Percentiles rank a stretch among this genome's conserved stretches.
Evolutionary conservation across 495 filamentous ascomycete genomes (phyloP).

Genomic region (Hyaloscypha finlandica): DNA sequence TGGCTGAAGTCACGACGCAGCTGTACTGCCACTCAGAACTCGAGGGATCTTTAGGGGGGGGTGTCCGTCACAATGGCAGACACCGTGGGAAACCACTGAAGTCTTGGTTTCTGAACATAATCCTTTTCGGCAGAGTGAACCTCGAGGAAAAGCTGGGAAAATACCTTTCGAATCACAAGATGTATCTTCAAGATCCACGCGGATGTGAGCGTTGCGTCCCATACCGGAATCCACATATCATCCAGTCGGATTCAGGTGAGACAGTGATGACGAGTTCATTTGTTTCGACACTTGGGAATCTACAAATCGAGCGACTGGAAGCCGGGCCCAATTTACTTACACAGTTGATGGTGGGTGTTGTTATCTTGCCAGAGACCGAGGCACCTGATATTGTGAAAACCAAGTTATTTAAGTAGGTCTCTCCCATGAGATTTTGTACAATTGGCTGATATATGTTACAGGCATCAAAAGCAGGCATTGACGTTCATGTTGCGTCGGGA

Average conservation of each 20-base stretch:
- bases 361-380: conserved; percentile 43
- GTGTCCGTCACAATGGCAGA: conserved; percentile 6
- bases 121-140: not conserved
- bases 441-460: conserved; percentile 57
- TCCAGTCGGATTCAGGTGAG: conserved; percentile 5
- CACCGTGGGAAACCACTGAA: not conserved
- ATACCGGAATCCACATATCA: conserved; percentile 63
- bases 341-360: conserved; percentile 53
- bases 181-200: conserved; percentile 55
- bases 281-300: conserved; percentile 12
- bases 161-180: conserved; percentile 45
- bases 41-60: not conserved
- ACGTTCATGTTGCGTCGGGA: conserved; percentile 81
- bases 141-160: conserved; percentile 52
- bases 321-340: conserved; percentile 36
- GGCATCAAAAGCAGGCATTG: conserved; percentile 86
- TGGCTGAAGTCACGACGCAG: not conserved
- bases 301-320: conserved; percentile 45
- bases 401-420: conserved; percentile 87
- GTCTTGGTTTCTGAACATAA: conserved; percentile 18
- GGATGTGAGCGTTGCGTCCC: conserved; percentile 61
- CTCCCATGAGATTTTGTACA: conserved; percentile 48
- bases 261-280: conserved; percentile 13
- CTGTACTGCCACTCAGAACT: not conserved
- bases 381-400: conserved; percentile 33